These are phyloP conservation scores for Elsinoe necatrix DNA, from an alignment of 2,329 filamentous ascomycete species.

Conservation along the genomic window DNA sequence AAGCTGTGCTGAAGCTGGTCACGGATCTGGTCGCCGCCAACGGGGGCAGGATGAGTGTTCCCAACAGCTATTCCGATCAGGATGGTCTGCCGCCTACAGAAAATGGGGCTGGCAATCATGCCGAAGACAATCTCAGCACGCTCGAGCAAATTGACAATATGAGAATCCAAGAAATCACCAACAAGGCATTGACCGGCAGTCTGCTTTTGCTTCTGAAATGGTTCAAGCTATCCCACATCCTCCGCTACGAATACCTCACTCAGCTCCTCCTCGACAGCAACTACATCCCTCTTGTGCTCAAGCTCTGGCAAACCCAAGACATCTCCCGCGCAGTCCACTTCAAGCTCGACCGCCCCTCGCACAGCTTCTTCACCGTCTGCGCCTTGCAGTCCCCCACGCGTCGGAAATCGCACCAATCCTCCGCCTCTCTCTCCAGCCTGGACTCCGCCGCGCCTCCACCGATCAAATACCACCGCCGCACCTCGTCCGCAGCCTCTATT, in stretches of 20 bases:
- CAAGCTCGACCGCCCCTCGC: constrained; percentile 70
- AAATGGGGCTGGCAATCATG: constrained; percentile 28
- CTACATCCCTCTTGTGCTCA: constrained; percentile 84
- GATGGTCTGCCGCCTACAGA: constrained; percentile 25
- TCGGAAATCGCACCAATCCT: constrained; percentile 23
- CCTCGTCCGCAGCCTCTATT: constrained; percentile 33
- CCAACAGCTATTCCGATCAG: constrained; percentile 15
- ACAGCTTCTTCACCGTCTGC: constrained; percentile 89
- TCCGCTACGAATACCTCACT: constrained; percentile 93
- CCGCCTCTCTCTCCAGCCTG: constrained; percentile 38
- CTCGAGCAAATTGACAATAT: constrained; percentile 72
- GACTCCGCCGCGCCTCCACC: constrained; percentile 83
- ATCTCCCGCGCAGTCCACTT: constrained; percentile 83
- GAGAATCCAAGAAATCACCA: constrained; percentile 74
- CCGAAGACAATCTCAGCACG: constrained; percentile 27
- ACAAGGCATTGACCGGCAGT: constrained; percentile 85
- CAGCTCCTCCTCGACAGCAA: constrained; percentile 91
- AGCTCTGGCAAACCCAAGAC: constrained; percentile 90
- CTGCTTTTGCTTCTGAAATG: constrained; percentile 86
- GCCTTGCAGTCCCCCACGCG: constrained; percentile 54
- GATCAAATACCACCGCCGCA: constrained; percentile 45
- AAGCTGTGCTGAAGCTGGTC: constrained; percentile 78
- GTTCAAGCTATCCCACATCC: constrained; percentile 87
- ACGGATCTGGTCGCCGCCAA: constrained; percentile 60
- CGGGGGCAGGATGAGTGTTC: constrained; percentile 8